Evolutionary conservation across 2,329 filamentous ascomycete genomes (phyloP), one percentile per base, ranked within the genome.

Genomic region (Conoideocrella luteorostrata): DNA sequence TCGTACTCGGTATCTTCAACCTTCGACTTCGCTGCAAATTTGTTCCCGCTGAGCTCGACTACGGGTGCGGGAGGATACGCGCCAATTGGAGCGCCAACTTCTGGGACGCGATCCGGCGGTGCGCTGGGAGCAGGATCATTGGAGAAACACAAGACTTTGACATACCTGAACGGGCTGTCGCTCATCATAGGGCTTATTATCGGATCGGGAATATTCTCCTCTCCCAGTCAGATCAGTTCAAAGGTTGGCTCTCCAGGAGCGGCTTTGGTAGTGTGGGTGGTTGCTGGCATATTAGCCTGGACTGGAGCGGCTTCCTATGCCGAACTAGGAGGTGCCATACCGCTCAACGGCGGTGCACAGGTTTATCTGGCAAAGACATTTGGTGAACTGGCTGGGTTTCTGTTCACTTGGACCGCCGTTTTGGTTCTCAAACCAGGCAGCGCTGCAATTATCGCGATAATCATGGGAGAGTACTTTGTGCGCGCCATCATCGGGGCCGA

Each of bases 391-490:
- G 80, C 82, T 1, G 93, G 93, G 0, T 98, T 98, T 59, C 71
- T 97, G 26, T 98, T 96, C 64, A 94, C 90, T 2, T 98, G 93
- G 93, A 89, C 88, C 41, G 90, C 93, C 1, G 88, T 97, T 13
- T 77, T 93, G 47, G 93, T 98, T 11, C 71, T 98, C 49, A 97
- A 96, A 67, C 93, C 93, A 1, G 93, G 93, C 3, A 86, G 87
- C 30, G 84, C 89, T 9, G 93, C 93, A 49, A 98, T 98, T 59
- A 88, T 98, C 51, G 78, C 91, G 52, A 96, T 98, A 53, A 96
- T 98, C 57, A 96, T 97, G 72, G 93, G 93, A 34, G 93, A 98
- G 66, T 98, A 98, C 60, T 71, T 95, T n/a, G 88, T 96, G 42
- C 78, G 89, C 37, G 90, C 89, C 12, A 76, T 86, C 34, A 84